Evolutionary conservation across 345 rosid genomes (phyloP).

Genomic region (Aethionema arabicum): DNA sequence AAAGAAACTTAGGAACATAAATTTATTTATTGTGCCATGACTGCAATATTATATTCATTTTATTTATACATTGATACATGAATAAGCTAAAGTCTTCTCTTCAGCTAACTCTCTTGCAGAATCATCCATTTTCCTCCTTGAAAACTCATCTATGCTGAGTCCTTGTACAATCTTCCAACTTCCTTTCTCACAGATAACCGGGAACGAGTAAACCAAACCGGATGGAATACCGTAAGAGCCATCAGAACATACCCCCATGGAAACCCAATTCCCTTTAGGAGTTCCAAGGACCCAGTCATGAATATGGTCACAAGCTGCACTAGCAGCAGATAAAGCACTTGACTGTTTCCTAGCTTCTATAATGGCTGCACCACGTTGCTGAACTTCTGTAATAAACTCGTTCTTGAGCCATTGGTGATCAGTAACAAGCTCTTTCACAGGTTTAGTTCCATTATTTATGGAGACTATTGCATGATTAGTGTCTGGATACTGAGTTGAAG

Average conservation of each 20-base stretch:
- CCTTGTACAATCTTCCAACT: constrained; percentile 76
- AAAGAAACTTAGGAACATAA: constrained; percentile 12
- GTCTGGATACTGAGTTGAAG: constrained; percentile 92
- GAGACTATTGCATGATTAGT: constrained; percentile 60
- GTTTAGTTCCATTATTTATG: constrained; percentile 41
- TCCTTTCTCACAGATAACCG: constrained; percentile 72
- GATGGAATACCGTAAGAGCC: constrained; percentile 73
- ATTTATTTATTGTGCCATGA: constrained; percentile 18
- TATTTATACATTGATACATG: constrained; percentile 43
- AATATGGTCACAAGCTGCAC: constrained; percentile 86
- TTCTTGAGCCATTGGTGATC: constrained; percentile 67
- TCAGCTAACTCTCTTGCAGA: constrained; percentile 71
- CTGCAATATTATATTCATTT: constrained; percentile 1
- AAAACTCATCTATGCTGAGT: constrained; percentile 61
- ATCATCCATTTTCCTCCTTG: constrained; percentile 74
- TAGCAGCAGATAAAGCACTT: constrained; percentile 81
- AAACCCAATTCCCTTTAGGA: constrained; percentile 82
- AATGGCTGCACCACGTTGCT: constrained; percentile 70
- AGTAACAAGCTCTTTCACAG: constrained; percentile 47
- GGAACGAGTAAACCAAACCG: constrained; percentile 81
- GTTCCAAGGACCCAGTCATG: constrained; percentile 86
- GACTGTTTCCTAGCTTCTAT: constrained; percentile 64
- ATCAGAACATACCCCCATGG: constrained; percentile 94
- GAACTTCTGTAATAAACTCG: constrained; percentile 60
- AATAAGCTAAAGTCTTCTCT: constrained; percentile 68